phyloP scores from a whole-genome alignment of 345 rosid species.

The Moricandia moricandioides region DNA sequence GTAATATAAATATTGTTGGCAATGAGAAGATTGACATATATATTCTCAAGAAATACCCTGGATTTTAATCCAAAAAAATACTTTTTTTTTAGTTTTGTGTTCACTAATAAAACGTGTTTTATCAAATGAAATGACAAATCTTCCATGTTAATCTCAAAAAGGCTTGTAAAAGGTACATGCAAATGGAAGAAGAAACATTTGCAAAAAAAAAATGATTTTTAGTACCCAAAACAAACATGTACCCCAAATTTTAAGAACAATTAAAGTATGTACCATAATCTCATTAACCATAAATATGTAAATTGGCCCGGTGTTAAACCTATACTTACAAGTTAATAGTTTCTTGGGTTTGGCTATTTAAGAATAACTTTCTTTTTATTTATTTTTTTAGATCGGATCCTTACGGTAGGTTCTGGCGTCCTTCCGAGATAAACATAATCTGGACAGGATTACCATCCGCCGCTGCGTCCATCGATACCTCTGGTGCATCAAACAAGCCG shows the following conservation, averaged over 20 bases:
- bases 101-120: too few species aligned
- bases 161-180: too few species aligned
- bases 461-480: conserved; percentile 14
- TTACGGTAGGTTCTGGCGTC: conserved; percentile 21
- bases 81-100: too few species aligned
- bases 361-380: neutral
- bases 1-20: neutral
- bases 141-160: too few species aligned
- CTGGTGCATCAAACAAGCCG: conserved; percentile 30
- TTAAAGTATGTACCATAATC: too few species aligned
- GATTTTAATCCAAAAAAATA: too few species aligned
- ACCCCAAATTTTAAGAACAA: too few species aligned
- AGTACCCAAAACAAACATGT: too few species aligned
- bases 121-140: too few species aligned
- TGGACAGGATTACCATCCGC: neutral
- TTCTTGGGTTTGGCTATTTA: neutral
- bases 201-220: too few species aligned
- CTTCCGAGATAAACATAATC: neutral
- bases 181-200: too few species aligned
- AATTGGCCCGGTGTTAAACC: neutral
- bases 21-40: neutral
- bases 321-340: neutral
- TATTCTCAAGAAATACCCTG: too few species aligned
- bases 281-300: neutral
- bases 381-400: conserved; percentile 12